These are phyloP conservation scores for Liriodendron chinense DNA, from an alignment of 164 flowering plant species.

Conservation along the genomic window DNA sequence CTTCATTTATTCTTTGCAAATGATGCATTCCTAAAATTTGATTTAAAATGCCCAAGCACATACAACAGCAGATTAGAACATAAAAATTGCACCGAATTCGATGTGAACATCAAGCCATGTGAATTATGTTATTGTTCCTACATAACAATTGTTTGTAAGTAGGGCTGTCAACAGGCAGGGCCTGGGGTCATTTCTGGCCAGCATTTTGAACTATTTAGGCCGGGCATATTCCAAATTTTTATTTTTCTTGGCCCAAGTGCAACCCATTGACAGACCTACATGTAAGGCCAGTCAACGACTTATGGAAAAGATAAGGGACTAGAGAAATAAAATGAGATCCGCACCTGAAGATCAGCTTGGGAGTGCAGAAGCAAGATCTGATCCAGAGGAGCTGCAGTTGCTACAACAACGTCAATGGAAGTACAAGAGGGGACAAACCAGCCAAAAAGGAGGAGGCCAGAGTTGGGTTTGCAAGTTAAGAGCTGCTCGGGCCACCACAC, in stretches of 20 bases:
- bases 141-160: too few species aligned
- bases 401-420: constrained; percentile 66
- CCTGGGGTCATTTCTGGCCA: too few species aligned
- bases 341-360: constrained; percentile 42
- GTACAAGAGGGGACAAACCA: constrained; percentile 52
- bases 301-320: neutral
- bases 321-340: neutral
- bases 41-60: too few species aligned
- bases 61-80: neutral
- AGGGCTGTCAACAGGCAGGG: too few species aligned
- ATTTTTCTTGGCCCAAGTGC: too few species aligned
- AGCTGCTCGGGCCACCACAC: constrained; percentile 83
- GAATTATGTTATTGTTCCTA: neutral
- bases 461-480: constrained; percentile 8
- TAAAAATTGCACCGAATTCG: neutral
- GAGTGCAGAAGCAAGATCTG: constrained; percentile 16
- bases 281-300: too few species aligned
- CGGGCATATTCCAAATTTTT: too few species aligned
- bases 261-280: too few species aligned
- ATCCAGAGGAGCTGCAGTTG: constrained; percentile 32
- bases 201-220: too few species aligned
- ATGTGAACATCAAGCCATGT: neutral
- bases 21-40: too few species aligned
- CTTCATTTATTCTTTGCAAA: too few species aligned
- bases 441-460: constrained; percentile 50